Conservation (phyloP, 1,284 basidiomycete genomes). For the Apiotrichum laibachii region DNA sequence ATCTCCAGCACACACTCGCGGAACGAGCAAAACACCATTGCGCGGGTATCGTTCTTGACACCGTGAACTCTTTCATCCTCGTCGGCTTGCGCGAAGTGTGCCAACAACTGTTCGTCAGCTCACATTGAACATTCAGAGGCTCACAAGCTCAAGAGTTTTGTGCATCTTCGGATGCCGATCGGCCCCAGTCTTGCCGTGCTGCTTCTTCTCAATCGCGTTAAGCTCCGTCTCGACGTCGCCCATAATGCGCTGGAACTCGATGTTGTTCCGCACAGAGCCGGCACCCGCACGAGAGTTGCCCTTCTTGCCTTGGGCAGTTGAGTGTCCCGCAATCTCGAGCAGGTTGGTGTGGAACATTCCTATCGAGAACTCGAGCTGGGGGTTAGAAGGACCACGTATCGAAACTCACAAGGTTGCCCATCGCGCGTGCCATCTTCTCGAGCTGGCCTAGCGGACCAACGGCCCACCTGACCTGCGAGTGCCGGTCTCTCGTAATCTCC, state of each 20-base stretch:
- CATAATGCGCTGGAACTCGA: constrained; percentile 48
- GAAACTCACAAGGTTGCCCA: constrained; percentile 70
- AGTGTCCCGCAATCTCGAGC: constrained; percentile 50
- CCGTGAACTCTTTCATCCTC: constrained; percentile 55
- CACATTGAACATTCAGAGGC: constrained; percentile 1
- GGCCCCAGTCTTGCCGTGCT: constrained; percentile 46
- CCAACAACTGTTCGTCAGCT: constrained; percentile 55
- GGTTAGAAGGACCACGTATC: background rate
- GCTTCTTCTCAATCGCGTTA: constrained; percentile 37
- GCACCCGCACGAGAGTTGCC: constrained; percentile 32
- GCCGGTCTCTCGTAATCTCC: constrained; percentile 34
- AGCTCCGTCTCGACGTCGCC: constrained; percentile 46
- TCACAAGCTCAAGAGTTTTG: constrained; percentile 65
- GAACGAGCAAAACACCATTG: constrained; percentile 95
- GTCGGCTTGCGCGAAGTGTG: constrained; percentile 70
- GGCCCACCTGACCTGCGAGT: constrained; percentile 29
- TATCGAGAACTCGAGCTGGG: constrained; percentile 74
- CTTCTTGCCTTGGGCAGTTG: constrained; percentile 39
- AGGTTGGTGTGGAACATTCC: constrained; percentile 71
- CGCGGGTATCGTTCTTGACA: constrained; percentile 60
- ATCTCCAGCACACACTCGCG: constrained; percentile 89
- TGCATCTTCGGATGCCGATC: constrained; percentile 88
- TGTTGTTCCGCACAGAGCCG: constrained; percentile 37
- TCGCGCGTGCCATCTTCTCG: constrained; percentile 64
- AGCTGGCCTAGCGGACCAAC: constrained; percentile 30